These are phyloP conservation scores for Colletotrichum ledebouriae DNA, from an alignment of 2,329 filamentous ascomycete genomes.

Conservation along the genomic window DNA sequence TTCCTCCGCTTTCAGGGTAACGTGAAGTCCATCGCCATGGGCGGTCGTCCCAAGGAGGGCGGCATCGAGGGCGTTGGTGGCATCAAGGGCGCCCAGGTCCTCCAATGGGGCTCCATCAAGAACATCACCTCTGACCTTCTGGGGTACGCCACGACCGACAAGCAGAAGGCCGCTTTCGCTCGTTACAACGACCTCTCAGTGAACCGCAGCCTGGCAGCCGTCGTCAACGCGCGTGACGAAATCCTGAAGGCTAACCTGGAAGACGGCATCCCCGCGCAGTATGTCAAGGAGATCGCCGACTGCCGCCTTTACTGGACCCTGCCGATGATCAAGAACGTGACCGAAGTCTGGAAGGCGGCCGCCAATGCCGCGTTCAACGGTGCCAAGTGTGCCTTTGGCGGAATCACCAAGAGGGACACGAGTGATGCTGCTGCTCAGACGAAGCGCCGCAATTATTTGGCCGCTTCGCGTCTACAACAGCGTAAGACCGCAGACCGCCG, in stretches of 20 bases:
- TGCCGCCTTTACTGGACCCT: constrained; percentile 66
- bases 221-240: constrained; percentile 57
- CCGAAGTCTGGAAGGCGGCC: constrained; percentile 61
- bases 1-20: constrained; percentile 65
- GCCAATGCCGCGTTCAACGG: constrained; percentile 57
- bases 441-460: constrained; percentile 13
- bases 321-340: constrained; percentile 61
- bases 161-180: constrained; percentile 48
- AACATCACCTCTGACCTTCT: constrained; percentile 44
- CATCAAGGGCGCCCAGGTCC: constrained; percentile 63
- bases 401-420: constrained; percentile 44
- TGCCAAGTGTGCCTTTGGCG: constrained; percentile 55
- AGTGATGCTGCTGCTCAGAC: background rate
- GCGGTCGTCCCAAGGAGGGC: constrained; percentile 61
- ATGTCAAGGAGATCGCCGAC: constrained; percentile 61
- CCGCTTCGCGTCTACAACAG: background rate
- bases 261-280: constrained; percentile 62
- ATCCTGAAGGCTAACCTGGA: constrained; percentile 53
- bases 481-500: background rate
- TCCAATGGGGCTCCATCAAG: constrained; percentile 50
- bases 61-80: constrained; percentile 68
- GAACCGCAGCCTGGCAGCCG: constrained; percentile 50
- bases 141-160: constrained; percentile 47
- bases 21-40: constrained; percentile 67
- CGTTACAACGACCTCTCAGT: constrained; percentile 51